A percentile compares a stretch with the other conserved stretches of the same genome.
phyloP scores from a whole-genome alignment of 371 early-diverging fungal genomes.

The Mortierella sp. region DNA sequence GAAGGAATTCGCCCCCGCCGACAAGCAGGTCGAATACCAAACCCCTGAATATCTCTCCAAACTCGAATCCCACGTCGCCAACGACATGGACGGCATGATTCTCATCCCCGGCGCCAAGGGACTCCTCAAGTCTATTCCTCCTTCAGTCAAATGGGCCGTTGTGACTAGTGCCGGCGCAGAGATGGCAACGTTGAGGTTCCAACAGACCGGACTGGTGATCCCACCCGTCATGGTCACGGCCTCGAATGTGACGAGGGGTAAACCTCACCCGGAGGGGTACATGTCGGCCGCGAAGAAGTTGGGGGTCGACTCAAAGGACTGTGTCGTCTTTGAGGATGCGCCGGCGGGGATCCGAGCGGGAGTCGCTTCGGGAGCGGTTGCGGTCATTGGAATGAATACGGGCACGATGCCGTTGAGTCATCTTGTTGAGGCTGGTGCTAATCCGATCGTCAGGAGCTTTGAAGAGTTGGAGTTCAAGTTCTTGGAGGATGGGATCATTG shows the following conservation, averaged over 20 bases:
- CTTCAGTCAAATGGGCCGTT: conserved; percentile 62
- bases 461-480: conserved; percentile 61
- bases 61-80: conserved; percentile 51
- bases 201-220: conserved; percentile 50
- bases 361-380: conserved; percentile 66
- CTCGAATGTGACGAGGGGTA: conserved; percentile 63
- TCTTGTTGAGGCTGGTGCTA: conserved; percentile 70
- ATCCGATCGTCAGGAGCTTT: conserved; percentile 64
- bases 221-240: conserved; percentile 61
- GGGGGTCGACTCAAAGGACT: conserved; percentile 62
- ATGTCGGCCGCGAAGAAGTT: conserved; percentile 62
- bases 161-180: conserved; percentile 62
- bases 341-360: conserved; percentile 75
- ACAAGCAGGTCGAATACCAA: conserved; percentile 38
- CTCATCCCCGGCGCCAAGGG: conserved; percentile 57
- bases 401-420: conserved; percentile 65
- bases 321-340: conserved; percentile 83
- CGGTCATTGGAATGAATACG: conserved; percentile 72
- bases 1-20: conserved; percentile 58
- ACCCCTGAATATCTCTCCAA: conserved; percentile 38
- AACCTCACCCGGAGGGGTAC: conserved; percentile 79
- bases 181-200: conserved; percentile 58
- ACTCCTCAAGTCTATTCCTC: conserved; percentile 47
- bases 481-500: conserved; percentile 59
- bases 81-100: conserved; percentile 54